These are phyloP conservation scores for Lactifluus echinatus DNA, from an alignment of 768 basidiomycete species.

Conservation along the genomic window DNA sequence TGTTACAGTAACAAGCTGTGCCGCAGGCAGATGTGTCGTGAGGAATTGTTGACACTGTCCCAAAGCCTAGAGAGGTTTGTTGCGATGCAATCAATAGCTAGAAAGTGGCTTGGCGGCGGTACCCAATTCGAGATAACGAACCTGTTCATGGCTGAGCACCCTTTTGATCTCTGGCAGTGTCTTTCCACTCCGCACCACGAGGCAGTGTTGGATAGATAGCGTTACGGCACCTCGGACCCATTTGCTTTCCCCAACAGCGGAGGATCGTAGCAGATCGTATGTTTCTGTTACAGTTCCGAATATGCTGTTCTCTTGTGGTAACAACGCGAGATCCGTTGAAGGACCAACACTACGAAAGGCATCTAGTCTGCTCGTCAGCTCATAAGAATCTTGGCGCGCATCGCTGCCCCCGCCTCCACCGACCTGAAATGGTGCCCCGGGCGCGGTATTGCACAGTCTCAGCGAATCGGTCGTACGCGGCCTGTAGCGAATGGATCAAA, in stretches of 20 bases:
- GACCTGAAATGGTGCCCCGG: constrained; percentile 18
- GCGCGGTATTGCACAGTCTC: constrained; percentile 33
- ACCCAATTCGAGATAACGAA: constrained; percentile 24
- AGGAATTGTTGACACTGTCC: constrained; percentile 72
- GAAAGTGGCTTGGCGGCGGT: not conserved
- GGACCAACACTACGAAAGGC: constrained; percentile 47
- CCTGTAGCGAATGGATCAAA: constrained; percentile 28
- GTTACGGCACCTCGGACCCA: constrained; percentile 55
- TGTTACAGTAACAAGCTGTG: constrained; percentile 43
- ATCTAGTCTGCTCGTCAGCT: constrained; percentile 33
- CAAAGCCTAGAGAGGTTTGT: constrained; percentile 42
- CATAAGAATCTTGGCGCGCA: not conserved
- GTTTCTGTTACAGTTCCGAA: constrained; percentile 70
- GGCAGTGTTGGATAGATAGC: constrained; percentile 57
- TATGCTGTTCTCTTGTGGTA: constrained; percentile 76
- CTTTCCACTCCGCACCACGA: constrained; percentile 54
- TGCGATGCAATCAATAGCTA: no score
- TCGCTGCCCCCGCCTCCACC: constrained; percentile 1
- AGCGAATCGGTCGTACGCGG: constrained; percentile 40
- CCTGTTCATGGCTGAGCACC: constrained; percentile 78
- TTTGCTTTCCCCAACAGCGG: constrained; percentile 30
- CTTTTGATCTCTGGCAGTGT: constrained; percentile 43
- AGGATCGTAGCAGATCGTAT: constrained; percentile 51
- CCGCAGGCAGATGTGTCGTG: constrained; percentile 41
- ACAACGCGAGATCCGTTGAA: constrained; percentile 44